Conservation (phyloP, 108 stramenopile species). For the Mediolabrus comicus region DNA sequence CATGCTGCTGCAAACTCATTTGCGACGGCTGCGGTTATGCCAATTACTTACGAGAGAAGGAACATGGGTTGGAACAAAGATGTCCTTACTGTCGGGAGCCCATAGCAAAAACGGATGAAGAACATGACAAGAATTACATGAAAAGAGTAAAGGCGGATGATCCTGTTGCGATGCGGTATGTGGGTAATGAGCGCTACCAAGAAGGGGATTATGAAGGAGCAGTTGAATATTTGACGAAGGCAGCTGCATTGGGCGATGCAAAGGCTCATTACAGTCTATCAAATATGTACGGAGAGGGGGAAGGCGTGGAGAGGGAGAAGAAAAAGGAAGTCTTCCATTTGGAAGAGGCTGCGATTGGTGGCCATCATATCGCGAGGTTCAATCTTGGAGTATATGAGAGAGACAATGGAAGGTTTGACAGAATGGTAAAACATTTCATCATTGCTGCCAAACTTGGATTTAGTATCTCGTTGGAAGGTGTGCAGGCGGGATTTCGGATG, state of each 20-base stretch:
- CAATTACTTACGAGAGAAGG: background rate
- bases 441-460: background rate
- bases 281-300: background rate
- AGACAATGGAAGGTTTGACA: background rate
- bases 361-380: background rate
- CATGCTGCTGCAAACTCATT: background rate
- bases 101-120: background rate
- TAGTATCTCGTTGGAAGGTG: background rate
- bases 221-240: background rate
- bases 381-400: background rate
- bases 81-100: background rate
- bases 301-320: background rate
- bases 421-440: background rate
- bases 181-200: background rate
- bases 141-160: constrained; percentile 1
- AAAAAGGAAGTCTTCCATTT: background rate
- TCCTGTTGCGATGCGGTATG: background rate
- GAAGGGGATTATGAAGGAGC: background rate
- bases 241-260: background rate
- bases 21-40: background rate
- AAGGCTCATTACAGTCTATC: background rate
- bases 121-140: background rate
- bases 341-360: background rate
- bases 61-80: background rate
- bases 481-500: background rate